These are phyloP conservation scores for Cerioporus squamosus DNA, from an alignment of 1,284 basidiomycete genomes.

Conservation along the genomic window DNA sequence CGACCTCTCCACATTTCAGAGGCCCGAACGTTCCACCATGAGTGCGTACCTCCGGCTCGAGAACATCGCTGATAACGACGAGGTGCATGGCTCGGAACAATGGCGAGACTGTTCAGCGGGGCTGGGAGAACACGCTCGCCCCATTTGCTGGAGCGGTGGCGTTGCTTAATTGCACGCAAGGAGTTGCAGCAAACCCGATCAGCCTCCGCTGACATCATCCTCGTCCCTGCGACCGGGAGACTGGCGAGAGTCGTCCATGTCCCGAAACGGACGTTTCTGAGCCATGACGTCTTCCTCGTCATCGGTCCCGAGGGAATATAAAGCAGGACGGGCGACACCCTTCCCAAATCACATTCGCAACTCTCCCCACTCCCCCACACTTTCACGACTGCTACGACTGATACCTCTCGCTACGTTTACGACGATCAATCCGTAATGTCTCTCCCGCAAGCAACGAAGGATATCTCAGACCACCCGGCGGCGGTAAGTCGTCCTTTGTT, in stretches of 20 bases:
- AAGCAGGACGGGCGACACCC: background rate
- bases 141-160: constrained; percentile 17
- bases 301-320: constrained; percentile 16
- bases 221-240: background rate
- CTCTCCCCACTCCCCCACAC: constrained; percentile 5
- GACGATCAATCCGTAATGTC: constrained; percentile 49
- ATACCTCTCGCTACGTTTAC: constrained; percentile 3
- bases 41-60: background rate
- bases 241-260: background rate
- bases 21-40: too few relatives aligned
- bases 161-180: constrained; percentile 4
- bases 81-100: background rate
- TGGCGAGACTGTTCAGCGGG: too few relatives aligned
- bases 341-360: constrained; percentile 15
- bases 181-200: background rate
- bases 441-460: constrained; percentile 61
- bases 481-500: constrained; percentile 15
- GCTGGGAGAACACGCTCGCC: background rate
- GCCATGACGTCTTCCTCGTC: constrained; percentile 20
- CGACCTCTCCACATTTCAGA: background rate
- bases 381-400: constrained; percentile 8
- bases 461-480: constrained; percentile 59
- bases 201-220: constrained; percentile 21
- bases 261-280: constrained; percentile 5
- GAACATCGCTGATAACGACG: too few relatives aligned